These are phyloP conservation scores for Aspergillus sojae DNA, from an alignment of 2,329 filamentous ascomycete genomes.

Conservation along the genomic window DNA sequence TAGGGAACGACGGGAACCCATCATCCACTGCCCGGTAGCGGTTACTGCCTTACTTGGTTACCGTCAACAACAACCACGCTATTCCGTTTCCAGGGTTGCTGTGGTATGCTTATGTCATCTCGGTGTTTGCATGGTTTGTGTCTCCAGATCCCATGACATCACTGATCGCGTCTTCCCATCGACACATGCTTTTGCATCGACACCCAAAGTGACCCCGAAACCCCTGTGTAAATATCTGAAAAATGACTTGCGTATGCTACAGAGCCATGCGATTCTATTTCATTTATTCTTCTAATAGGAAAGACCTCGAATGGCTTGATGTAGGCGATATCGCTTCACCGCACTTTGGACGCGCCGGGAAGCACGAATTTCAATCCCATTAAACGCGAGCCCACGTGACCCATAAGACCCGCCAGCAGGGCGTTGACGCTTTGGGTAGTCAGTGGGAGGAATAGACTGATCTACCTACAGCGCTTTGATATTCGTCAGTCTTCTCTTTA, in stretches of 20 bases:
- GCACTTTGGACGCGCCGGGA: constrained; percentile 17
- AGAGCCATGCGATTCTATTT: constrained; percentile 10
- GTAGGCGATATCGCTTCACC: background rate
- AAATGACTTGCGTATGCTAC: background rate
- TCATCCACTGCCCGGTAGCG: background rate
- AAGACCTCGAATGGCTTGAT: background rate
- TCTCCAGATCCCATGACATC: constrained; percentile 29
- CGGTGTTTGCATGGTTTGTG: constrained; percentile 19
- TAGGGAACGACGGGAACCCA: constrained; percentile 5
- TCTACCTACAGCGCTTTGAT: background rate
- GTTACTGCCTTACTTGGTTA: constrained; percentile 25
- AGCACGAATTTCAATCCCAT: constrained; percentile 24
- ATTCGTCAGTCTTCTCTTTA: background rate
- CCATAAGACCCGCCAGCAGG: background rate
- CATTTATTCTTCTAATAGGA: background rate
- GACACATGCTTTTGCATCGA: constrained; percentile 7
- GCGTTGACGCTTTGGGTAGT: constrained; percentile 10
- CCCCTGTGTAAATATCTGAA: background rate
- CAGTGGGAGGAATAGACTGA: background rate
- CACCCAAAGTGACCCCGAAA: background rate
- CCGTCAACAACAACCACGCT: constrained; percentile 25
- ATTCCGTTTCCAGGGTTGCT: constrained; percentile 19
- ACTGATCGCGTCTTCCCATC: constrained; percentile 31
- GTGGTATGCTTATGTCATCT: constrained; percentile 22
- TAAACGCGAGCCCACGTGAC: constrained; percentile 39